A percentile compares a stretch with the other conserved stretches of the same genome.
Conservation (phyloP, 2,329 filamentous ascomycete genomes). For the Myriosclerotinia scirpicola region DNA sequence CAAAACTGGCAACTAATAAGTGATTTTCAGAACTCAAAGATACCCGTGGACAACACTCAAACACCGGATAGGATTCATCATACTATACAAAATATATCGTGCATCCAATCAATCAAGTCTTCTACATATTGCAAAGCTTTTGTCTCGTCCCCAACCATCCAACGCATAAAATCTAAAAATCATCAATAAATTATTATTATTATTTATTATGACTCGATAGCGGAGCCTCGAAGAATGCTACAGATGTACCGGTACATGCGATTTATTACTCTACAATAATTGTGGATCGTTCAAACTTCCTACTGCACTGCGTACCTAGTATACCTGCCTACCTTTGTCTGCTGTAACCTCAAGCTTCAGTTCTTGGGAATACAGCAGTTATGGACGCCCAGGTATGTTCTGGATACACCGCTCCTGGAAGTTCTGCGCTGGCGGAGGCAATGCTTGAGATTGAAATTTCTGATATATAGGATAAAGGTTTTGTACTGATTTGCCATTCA, state of each 20-base stretch:
- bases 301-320: no score
- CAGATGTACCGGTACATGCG: constrained; percentile 30
- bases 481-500: constrained; percentile 26
- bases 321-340: neutral
- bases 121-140: neutral
- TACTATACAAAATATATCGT: neutral
- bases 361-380: constrained; percentile 27
- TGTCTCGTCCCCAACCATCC: constrained; percentile 25
- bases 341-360: constrained; percentile 23
- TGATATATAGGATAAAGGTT: neutral
- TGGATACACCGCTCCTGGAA: constrained; percentile 23
- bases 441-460: neutral
- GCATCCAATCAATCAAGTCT: neutral
- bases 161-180: constrained; percentile 25
- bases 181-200: neutral
- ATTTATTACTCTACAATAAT: constrained; percentile 29
- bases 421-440: neutral
- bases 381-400: constrained; percentile 41
- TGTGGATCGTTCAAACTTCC: constrained; percentile 28
- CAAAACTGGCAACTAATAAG: neutral
- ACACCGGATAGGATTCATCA: neutral
- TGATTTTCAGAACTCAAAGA: neutral
- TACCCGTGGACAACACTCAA: constrained; percentile 16
- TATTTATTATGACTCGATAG: constrained; percentile 38
- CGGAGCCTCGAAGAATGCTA: constrained; percentile 35